Evolutionary conservation across 352 stramenopile species (phyloP), one percentile per base, ranked within the genome.

Genomic region (Phytophthora ramorum): DNA sequence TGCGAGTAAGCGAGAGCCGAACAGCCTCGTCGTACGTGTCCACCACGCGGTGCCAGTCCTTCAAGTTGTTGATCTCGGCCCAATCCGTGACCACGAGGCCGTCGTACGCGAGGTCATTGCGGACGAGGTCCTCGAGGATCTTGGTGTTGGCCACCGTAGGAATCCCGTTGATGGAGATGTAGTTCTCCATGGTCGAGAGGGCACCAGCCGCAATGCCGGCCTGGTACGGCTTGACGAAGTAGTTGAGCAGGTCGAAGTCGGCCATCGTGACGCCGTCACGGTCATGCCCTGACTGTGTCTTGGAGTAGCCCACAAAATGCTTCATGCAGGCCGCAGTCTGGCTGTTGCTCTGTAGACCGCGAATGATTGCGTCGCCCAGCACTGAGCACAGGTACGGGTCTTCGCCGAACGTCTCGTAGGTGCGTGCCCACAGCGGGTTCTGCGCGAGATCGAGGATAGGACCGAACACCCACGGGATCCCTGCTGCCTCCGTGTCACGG

Each of bases 331-430:
- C 89, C 0, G 90, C 87, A 1, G 81, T 83, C 9, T 80, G 64
- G 51, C 79, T 81, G 59, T 78, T 81, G 49, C 69, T 76, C 63
- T 98, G 91, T 24, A 98, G 73, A 2, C 92, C 92, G 9, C 77
- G 63, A 30, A 97, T 78, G 37, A 96, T 78, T 3, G 78, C 70
- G 35, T 77, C 67, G 6, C 77, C 90, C 73, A 98, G 85, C 16
- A 84, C 69, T 2, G 87, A 86, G 2, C 83, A 83, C 13, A 97
- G 28, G 44, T 90, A 76, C 9, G 90, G 87, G 58, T 98, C 92
- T 80, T 98, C 90, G 7, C 95, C 90, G 81, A 98, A 98, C 28
- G 92, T 98, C 72, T 98, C 95, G 60, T 92, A 98, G 6, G 93
- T 90, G 10, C 93, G 77, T 2, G 84, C 67, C 92, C 93, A 98